These are phyloP conservation scores for Starmera stellimalicola DNA, from an alignment of 1,139 yeast species.

Conservation along the genomic window DNA sequence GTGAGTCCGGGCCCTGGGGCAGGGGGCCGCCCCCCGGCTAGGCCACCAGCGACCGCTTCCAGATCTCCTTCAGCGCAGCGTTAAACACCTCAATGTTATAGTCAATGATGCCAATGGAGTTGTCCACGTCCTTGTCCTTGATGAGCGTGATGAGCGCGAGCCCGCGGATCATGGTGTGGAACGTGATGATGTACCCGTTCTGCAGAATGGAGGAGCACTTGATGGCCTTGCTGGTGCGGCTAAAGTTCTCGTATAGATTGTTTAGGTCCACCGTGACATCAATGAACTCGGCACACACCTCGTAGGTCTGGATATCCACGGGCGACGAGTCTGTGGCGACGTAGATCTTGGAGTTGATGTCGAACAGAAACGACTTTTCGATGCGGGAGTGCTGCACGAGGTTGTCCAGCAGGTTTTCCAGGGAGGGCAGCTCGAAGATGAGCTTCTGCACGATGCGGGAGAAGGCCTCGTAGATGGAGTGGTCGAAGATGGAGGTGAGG, in stretches of 20 bases:
- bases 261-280: conserved; percentile 90
- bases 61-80: conserved; percentile 69
- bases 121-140: conserved; percentile 52
- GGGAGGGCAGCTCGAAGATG: conserved; percentile 78
- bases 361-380: conserved; percentile 89
- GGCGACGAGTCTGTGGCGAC: conserved; percentile 96
- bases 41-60: conserved; percentile 35
- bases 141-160: conserved; percentile 84
- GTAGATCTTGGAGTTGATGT: conserved; percentile 86
- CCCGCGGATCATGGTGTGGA: conserved; percentile 89
- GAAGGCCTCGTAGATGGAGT: conserved; percentile 91
- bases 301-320: conserved; percentile 90
- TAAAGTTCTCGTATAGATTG: conserved; percentile 41
- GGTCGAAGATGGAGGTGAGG: conserved; percentile 89
- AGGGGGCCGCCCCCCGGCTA: no score
- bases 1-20: no score
- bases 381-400: conserved; percentile 83
- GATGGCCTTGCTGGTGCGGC: conserved; percentile 24
- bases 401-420: conserved; percentile 83
- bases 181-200: conserved; percentile 73
- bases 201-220: conserved; percentile 68
- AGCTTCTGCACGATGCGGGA: conserved; percentile 87
- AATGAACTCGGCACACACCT: conserved; percentile 93
- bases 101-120: conserved; percentile 69
- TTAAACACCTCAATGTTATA: conserved; percentile 81